These are phyloP conservation scores for Malbranchea cinnamomea DNA, from an alignment of 2,329 filamentous ascomycete species.

Conservation along the genomic window DNA sequence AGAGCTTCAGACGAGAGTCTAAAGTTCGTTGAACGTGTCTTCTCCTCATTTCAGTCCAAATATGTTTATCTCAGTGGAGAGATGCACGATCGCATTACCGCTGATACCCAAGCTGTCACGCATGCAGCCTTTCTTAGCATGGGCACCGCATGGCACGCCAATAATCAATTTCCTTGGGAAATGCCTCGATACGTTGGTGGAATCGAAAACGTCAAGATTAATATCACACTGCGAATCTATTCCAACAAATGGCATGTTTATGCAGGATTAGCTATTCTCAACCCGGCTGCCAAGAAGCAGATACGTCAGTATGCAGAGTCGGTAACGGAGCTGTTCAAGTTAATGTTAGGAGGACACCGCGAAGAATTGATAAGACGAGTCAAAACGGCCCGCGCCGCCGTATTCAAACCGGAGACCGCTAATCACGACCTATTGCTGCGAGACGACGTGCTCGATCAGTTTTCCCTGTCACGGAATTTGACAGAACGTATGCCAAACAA, in stretches of 20 bases:
- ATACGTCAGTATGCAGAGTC: conserved; percentile 87
- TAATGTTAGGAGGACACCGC: conserved; percentile 79
- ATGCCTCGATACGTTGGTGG: conserved; percentile 88
- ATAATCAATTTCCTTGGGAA: conserved; percentile 94
- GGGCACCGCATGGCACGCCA: conserved; percentile 95
- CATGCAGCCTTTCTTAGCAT: conserved; percentile 94
- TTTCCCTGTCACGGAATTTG: conserved; percentile 60
- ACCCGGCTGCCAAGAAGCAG: conserved; percentile 80
- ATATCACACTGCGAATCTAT: conserved; percentile 93
- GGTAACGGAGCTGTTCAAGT: conserved; percentile 87
- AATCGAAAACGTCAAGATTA: conserved; percentile 99
- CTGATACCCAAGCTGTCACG: conserved; percentile 94
- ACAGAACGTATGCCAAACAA: conserved; percentile 69
- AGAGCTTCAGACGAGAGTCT: conserved; percentile 66
- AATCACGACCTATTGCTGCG: conserved; percentile 53
- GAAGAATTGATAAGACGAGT: conserved; percentile 62
- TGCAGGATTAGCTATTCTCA: conserved; percentile 89
- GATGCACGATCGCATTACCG: conserved; percentile 91
- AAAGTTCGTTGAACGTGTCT: conserved; percentile 61
- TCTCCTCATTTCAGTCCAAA: conserved; percentile 72
- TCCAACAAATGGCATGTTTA: conserved; percentile 99
- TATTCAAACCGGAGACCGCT: conserved; percentile 41
- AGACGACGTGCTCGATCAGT: conserved; percentile 74
- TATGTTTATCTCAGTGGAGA: conserved; percentile 74
- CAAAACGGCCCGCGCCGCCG: conserved; percentile 60